Evolutionary conservation across 2,329 filamentous ascomycete species (phyloP).

Genomic region (Grosmannia huntii): DNA sequence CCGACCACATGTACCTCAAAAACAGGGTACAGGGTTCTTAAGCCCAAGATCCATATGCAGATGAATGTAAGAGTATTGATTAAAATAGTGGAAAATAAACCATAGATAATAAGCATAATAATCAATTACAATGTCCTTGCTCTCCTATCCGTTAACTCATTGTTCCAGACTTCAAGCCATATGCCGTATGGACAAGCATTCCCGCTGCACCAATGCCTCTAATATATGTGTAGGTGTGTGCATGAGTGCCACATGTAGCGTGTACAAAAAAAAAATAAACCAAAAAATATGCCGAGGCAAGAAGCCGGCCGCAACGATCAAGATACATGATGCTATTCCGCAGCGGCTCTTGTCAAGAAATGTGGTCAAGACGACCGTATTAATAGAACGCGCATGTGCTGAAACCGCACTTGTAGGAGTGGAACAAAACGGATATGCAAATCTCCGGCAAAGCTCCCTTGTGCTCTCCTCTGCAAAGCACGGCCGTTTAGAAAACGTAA

Average conservation of each 20-base stretch:
- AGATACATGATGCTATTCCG: neutral
- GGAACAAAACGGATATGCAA: neutral
- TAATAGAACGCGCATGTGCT: neutral
- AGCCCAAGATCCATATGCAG: too few relatives aligned
- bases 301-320: neutral
- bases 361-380: neutral
- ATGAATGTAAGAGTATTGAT: neutral
- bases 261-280: neutral
- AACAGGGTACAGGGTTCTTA: too few relatives aligned
- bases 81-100: neutral
- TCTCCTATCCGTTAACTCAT: neutral
- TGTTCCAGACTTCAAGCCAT: neutral
- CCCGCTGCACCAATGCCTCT: slow-evolving; percentile 4
- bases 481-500: neutral
- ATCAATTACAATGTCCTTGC: neutral
- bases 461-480: neutral
- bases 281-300: neutral
- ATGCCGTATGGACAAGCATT: neutral
- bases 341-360: neutral
- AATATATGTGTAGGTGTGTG: neutral
- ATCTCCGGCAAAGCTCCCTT: neutral
- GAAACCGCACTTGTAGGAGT: neutral
- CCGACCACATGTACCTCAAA: too few relatives aligned
- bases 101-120: neutral
- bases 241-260: neutral